Evolutionary conservation across 2,329 filamentous ascomycete genomes (phyloP).

Genomic region (Cadophora sp.): DNA sequence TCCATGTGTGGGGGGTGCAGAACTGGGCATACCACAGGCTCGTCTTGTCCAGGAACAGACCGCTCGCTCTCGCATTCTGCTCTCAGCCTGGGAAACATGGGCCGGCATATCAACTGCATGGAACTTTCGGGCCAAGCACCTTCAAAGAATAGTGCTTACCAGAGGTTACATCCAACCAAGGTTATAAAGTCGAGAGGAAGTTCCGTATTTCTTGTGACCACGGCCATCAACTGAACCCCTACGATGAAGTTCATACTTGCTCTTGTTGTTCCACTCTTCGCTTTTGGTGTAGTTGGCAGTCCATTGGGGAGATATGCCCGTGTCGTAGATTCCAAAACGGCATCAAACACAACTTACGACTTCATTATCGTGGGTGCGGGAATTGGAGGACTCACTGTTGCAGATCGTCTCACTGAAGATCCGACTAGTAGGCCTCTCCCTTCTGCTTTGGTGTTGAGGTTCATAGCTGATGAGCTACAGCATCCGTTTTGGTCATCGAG

Average conservation of each 20-base stretch:
- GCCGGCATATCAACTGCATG: neutral
- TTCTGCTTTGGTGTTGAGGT: too few relatives aligned
- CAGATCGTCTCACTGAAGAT: conserved; percentile 33
- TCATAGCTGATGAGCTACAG: conserved; percentile 22
- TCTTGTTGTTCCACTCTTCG: neutral
- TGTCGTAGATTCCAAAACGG: conserved; percentile 14
- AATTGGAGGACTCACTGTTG: conserved; percentile 29
- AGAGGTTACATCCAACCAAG: neutral
- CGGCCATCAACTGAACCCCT: neutral
- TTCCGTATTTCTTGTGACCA: neutral
- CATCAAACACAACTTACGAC: conserved; percentile 25
- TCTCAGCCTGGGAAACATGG: neutral
- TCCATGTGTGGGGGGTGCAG: neutral
- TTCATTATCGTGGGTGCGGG: conserved; percentile 48
- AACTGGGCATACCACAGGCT: neutral
- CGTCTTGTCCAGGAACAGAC: neutral
- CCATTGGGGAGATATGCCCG: conserved; percentile 38
- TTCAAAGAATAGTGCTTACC: neutral
- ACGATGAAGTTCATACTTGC: neutral
- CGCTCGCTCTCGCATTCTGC: conserved; percentile 11
- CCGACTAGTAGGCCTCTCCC: conserved; percentile 38
- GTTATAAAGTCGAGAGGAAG: neutral
- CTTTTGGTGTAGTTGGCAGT: neutral
- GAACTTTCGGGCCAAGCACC: neutral
- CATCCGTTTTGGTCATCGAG: conserved; percentile 55